phyloP scores from a whole-genome alignment of 768 basidiomycete species.

The Megacollybia marginata region DNA sequence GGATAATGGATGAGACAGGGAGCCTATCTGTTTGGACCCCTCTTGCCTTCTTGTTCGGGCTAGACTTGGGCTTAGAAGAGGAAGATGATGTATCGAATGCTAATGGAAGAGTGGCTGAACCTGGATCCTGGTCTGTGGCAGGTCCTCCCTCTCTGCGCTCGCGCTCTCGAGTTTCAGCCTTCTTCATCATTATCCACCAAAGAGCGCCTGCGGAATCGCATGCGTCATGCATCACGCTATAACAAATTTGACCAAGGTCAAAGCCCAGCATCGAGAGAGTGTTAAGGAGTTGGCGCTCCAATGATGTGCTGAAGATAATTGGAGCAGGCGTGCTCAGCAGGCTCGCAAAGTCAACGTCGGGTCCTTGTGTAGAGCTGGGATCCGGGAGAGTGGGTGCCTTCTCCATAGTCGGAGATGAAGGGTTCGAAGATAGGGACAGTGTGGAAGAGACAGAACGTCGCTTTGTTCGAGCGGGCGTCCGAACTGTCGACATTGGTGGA shows the following conservation, averaged over 20 bases:
- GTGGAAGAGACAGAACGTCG: conserved; percentile 91
- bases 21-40: conserved; percentile 37
- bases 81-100: not conserved
- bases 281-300: conserved; percentile 77
- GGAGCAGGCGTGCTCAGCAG: conserved; percentile 61
- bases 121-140: not conserved
- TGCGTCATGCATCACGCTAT: conserved; percentile 85
- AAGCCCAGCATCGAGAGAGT: conserved; percentile 71
- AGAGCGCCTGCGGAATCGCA: conserved; percentile 87
- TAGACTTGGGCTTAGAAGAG: not conserved
- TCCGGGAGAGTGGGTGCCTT: conserved; percentile 32
- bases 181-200: conserved; percentile 95
- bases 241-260: conserved; percentile 92
- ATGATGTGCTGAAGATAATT: conserved; percentile 79
- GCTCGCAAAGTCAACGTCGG: conserved; percentile 51
- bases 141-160: conserved; percentile 17
- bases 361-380: conserved; percentile 23
- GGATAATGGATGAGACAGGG: conserved; percentile 13
- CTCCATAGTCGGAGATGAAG: conserved; percentile 42
- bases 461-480: conserved; percentile 93
- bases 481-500: conserved; percentile 59
- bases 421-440: conserved; percentile 42
- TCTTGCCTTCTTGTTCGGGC: too few species aligned
- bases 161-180: conserved; percentile 51
- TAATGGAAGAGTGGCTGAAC: not conserved